Conservation (phyloP, 441 rosid genomes). For the Erodium trifolium region DNA sequence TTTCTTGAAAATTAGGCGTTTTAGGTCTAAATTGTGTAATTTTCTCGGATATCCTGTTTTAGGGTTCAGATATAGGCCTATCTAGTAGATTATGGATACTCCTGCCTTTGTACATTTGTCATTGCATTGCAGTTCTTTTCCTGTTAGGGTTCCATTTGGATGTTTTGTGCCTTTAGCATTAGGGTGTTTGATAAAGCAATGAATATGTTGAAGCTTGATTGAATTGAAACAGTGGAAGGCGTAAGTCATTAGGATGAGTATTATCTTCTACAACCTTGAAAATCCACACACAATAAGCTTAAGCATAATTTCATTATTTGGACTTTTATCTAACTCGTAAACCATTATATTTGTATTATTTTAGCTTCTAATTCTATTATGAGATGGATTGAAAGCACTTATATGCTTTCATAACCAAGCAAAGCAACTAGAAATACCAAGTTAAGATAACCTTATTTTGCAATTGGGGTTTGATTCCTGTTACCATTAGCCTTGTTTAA, state of each 20-base stretch:
- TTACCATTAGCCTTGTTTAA: background rate
- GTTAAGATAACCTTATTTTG: background rate
- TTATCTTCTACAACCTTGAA: background rate
- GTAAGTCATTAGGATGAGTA: background rate
- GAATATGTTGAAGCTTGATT: background rate
- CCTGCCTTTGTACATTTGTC: background rate
- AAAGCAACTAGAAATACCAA: background rate
- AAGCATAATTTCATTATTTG: background rate
- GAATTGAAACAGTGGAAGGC: background rate
- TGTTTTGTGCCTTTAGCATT: background rate
- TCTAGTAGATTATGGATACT: background rate
- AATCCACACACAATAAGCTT: background rate
- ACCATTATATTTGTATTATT: background rate
- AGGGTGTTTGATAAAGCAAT: background rate
- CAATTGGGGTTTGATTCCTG: background rate
- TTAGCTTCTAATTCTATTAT: background rate
- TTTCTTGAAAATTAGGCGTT: too few species aligned
- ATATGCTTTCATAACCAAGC: background rate
- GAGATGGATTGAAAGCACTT: background rate
- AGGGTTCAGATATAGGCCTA: background rate
- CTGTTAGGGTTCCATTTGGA: background rate
- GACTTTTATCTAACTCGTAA: background rate
- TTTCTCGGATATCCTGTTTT: background rate
- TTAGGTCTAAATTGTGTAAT: background rate
- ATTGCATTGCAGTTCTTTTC: background rate